These are phyloP conservation scores for Ministeria vibrans DNA, from an alignment of 78 protist genomes.

Conservation along the genomic window DNA sequence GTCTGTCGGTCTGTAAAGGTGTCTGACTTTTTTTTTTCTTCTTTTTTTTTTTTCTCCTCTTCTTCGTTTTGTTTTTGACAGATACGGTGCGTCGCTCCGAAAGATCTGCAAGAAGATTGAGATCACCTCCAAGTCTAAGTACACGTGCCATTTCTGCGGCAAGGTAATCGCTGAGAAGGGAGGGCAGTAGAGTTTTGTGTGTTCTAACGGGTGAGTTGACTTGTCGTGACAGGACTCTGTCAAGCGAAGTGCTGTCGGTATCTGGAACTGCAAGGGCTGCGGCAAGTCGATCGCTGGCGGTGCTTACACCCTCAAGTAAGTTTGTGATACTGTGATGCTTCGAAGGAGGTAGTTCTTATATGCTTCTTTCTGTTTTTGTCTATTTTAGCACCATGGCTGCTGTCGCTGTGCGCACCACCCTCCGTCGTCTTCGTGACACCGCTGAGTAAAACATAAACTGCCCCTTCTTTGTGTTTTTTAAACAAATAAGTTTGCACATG, in stretches of 20 bases:
- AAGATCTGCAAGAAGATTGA: conserved; percentile 94
- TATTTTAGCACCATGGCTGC: conserved; percentile 76
- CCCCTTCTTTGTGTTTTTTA: background rate
- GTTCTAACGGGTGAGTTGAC: background rate
- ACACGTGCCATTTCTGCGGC: conserved; percentile 88
- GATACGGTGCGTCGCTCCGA: conserved; percentile 95
- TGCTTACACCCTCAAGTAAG: conserved; percentile 81
- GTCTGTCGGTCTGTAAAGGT: no score
- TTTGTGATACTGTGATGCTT: background rate
- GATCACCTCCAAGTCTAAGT: conserved; percentile 85
- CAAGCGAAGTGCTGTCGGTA: conserved; percentile 88
- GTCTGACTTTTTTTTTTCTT: no score
- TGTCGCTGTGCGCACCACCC: conserved; percentile 82
- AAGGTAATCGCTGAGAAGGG: conserved; percentile 28
- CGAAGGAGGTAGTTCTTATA: background rate
- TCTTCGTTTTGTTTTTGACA: no score
- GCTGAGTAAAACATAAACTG: conserved; percentile 28
- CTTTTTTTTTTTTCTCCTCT: no score
- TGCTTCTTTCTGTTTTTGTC: background rate
- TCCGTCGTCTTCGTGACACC: conserved; percentile 94
- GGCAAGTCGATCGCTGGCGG: conserved; percentile 89
- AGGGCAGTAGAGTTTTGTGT: background rate
- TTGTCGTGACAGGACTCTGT: conserved; percentile 54
- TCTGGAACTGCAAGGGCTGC: conserved; percentile 97
- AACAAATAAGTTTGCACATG: background rate